Conservation (phyloP, 1,139 yeast genomes). For the Magnusiomyces suaveolens region DNA sequence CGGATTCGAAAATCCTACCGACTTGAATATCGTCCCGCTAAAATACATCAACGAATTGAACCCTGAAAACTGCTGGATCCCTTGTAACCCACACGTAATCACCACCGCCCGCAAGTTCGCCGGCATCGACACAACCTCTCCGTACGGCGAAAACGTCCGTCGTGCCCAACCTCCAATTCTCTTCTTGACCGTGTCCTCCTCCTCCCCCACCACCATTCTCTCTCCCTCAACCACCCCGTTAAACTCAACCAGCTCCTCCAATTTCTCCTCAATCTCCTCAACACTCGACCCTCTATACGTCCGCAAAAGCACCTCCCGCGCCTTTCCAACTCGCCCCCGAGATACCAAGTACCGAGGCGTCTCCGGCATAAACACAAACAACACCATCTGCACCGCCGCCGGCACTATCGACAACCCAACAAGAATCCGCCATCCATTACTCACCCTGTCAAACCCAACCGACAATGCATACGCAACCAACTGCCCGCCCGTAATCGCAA, state of each 20-base stretch:
- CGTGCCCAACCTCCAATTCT: neutral
- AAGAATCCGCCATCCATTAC: slow-evolving; percentile 85
- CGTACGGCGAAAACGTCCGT: neutral
- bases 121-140: slow-evolving; percentile 20
- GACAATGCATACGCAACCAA: slow-evolving; percentile 85
- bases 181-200: neutral
- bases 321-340: slow-evolving; percentile 54
- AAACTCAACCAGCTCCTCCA: slow-evolving; percentile 21
- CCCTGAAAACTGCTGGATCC: slow-evolving; percentile 67
- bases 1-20: slow-evolving; percentile 51
- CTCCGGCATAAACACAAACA: slow-evolving; percentile 84
- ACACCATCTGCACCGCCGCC: slow-evolving; percentile 62
- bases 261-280: slow-evolving; percentile 16
- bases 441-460: slow-evolving; percentile 67
- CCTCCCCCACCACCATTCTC: too few relatives aligned
- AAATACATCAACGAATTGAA: slow-evolving; percentile 71
- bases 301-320: slow-evolving; percentile 47
- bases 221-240: slow-evolving; percentile 2
- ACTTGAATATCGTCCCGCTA: slow-evolving; percentile 54
- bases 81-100: slow-evolving; percentile 63
- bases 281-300: slow-evolving; percentile 17
- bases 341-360: slow-evolving; percentile 85
- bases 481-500: slow-evolving; percentile 85
- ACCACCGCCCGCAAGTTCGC: slow-evolving; percentile 51
- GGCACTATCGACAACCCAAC: slow-evolving; percentile 89